phyloP scores from a whole-genome alignment of 768 basidiomycete genomes.

The Pleurotus ostreatus region DNA sequence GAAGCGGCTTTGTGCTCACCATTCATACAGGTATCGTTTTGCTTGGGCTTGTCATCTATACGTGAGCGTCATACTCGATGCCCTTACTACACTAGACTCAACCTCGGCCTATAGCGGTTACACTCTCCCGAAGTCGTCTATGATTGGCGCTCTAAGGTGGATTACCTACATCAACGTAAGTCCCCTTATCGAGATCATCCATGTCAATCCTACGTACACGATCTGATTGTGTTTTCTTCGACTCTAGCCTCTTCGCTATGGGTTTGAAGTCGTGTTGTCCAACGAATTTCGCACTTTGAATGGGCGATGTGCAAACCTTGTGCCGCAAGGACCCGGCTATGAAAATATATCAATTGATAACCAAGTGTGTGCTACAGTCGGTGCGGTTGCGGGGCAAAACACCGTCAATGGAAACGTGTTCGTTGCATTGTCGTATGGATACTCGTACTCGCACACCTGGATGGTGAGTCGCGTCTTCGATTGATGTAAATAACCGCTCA shows the following conservation, averaged over 20 bases:
- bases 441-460: constrained; percentile 11
- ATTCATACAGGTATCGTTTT: constrained; percentile 25
- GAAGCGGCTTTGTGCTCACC: not conserved
- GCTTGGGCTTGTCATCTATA: constrained; percentile 47
- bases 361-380: constrained; percentile 56
- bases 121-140: constrained; percentile 42
- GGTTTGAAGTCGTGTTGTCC: constrained; percentile 52
- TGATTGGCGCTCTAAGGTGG: constrained; percentile 52
- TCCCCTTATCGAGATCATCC: not conserved
- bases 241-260: constrained; percentile 43
- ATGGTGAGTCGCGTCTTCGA: constrained; percentile 7
- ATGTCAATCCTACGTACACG: constrained; percentile 8
- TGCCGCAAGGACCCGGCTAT: constrained; percentile 42
- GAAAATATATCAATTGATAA: constrained; percentile 35
- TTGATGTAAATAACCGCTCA: not conserved
- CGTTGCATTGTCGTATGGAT: constrained; percentile 35
- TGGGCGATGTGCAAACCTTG: constrained; percentile 38
- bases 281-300: constrained; percentile 59
- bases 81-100: not conserved
- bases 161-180: constrained; percentile 48
- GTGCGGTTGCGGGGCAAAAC: constrained; percentile 43
- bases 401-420: constrained; percentile 44
- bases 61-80: constrained; percentile 12
- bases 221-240: constrained; percentile 15
- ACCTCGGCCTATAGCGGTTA: constrained; percentile 33